These are phyloP conservation scores for Agaricus subrufescens DNA, from an alignment of 768 basidiomycete genomes.

Conservation along the genomic window DNA sequence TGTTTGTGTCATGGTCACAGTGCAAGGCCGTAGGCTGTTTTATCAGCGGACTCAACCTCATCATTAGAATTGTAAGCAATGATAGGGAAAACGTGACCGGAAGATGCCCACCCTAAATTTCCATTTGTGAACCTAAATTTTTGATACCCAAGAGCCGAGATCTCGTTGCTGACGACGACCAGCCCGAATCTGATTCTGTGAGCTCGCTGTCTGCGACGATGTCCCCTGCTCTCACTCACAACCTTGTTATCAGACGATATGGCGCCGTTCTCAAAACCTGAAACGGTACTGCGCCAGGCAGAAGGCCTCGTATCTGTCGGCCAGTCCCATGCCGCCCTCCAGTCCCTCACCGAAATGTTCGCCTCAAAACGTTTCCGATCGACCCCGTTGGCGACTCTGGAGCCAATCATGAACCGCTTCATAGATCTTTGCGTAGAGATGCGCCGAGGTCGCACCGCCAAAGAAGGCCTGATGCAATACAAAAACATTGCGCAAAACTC, in stretches of 20 bases:
- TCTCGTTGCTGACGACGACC: background rate
- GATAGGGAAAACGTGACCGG: too few relatives aligned
- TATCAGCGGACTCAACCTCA: too few relatives aligned
- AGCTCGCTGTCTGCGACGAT: background rate
- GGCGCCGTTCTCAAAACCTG: conserved; percentile 89
- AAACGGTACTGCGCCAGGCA: conserved; percentile 89
- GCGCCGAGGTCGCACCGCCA: conserved; percentile 89
- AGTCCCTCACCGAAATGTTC: conserved; percentile 90
- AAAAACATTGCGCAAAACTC: conserved; percentile 97
- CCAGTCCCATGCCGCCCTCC: conserved; percentile 85
- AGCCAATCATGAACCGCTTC: conserved; percentile 95
- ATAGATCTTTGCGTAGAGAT: conserved; percentile 95
- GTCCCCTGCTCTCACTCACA: background rate
- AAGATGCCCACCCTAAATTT: background rate
- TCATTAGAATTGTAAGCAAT: too few relatives aligned
- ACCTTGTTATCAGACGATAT: conserved; percentile 33
- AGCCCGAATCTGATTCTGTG: background rate
- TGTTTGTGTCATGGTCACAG: too few relatives aligned
- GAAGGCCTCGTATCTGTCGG: conserved; percentile 91
- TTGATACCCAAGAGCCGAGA: background rate
- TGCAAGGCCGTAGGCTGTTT: too few relatives aligned
- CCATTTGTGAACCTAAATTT: background rate
- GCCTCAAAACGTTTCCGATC: conserved; percentile 90
- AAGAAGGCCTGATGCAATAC: conserved; percentile 95
- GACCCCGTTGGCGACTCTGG: conserved; percentile 82